Percentiles rank a stretch among this genome's conserved stretches.
Evolutionary conservation across 78 protist genomes (phyloP).

Genomic region (Parvularia atlantis): DNA sequence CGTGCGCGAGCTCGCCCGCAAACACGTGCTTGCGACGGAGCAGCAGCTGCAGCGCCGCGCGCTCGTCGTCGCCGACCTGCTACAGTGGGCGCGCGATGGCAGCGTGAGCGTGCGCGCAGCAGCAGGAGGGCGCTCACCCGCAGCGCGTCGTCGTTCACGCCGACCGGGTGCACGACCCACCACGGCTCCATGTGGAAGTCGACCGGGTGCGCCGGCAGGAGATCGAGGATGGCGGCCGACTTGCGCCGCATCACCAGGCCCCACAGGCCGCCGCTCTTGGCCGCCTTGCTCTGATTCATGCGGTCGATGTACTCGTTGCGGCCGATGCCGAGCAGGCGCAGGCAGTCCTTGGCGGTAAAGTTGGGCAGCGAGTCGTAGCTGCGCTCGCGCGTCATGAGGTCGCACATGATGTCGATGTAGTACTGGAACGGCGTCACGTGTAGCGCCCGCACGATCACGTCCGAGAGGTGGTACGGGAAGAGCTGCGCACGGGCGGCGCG

Average conservation of each 20-base stretch:
- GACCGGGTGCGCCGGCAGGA: slow-evolving; percentile 3
- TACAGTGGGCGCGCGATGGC: too few species aligned
- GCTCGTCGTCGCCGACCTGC: too few species aligned
- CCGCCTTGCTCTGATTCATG: slow-evolving; percentile 32
- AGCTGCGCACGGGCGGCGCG: slow-evolving; percentile 7
- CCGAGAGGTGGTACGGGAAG: slow-evolving; percentile 56
- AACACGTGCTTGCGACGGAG: too few species aligned
- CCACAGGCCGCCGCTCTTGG: background rate
- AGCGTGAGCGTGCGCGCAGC: too few species aligned
- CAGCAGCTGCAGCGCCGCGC: too few species aligned
- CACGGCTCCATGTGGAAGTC: slow-evolving; percentile 11
- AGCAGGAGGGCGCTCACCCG: too few species aligned
- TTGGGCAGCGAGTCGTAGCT: slow-evolving; percentile 71
- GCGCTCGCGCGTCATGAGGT: slow-evolving; percentile 16
- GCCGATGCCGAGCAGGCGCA: slow-evolving; percentile 48
- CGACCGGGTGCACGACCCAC: slow-evolving; percentile 24
- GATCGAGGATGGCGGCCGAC: background rate
- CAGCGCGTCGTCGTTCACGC: slow-evolving; percentile 8
- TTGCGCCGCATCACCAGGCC: background rate
- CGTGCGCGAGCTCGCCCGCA: slow-evolving; percentile 12
- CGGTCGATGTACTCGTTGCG: slow-evolving; percentile 58
- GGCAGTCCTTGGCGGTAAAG: slow-evolving; percentile 66
- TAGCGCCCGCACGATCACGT: slow-evolving; percentile 4
- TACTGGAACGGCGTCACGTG: slow-evolving; percentile 26
- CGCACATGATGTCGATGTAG: slow-evolving; percentile 31